phyloP scores from a whole-genome alignment of 768 basidiomycete species.

The Kwoniella heveanensis region DNA sequence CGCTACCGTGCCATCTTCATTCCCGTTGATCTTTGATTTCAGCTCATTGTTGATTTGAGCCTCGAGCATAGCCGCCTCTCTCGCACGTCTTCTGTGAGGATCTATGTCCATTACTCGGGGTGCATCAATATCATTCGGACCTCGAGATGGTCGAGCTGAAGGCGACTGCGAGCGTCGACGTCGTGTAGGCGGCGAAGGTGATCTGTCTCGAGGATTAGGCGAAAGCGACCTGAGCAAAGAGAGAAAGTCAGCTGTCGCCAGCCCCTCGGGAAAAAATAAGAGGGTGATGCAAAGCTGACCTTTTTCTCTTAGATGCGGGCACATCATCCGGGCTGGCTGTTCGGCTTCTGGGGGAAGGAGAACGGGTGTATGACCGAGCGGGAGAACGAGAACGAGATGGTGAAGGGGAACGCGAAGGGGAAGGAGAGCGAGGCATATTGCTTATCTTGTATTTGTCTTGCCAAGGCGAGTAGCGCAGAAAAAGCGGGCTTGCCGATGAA shows the following conservation, averaged over 20 bases:
- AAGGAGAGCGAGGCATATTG: conserved; percentile 35
- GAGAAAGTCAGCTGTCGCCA: not conserved
- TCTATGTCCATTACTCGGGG: conserved; percentile 68
- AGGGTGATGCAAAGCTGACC: conserved; percentile 17
- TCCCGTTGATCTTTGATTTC: conserved; percentile 68
- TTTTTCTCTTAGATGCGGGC: conserved; percentile 34
- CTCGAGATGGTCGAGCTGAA: conserved; percentile 15
- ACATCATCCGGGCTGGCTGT: conserved; percentile 30
- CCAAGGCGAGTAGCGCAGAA: too few relatives aligned
- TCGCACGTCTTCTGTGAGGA: conserved; percentile 71
- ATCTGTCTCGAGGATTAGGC: conserved; percentile 48
- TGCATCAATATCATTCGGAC: conserved; percentile 28
- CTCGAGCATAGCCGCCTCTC: conserved; percentile 61
- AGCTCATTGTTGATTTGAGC: conserved; percentile 68
- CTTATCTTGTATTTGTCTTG: too few relatives aligned
- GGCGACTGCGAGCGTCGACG: conserved; percentile 53
- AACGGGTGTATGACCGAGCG: conserved; percentile 17
- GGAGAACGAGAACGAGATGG: conserved; percentile 19
- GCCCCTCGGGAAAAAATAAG: too few relatives aligned
- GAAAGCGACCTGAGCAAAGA: conserved; percentile 45
- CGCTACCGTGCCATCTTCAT: conserved; percentile 63
- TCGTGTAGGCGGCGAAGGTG: conserved; percentile 52
- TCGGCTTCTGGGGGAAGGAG: conserved; percentile 10
- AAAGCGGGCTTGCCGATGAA: too few relatives aligned
- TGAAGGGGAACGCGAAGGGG: conserved; percentile 25